Evolutionary conservation across 306 rosid species (phyloP), one percentile per base, ranked within the genome.

Genomic region (Castanospermum australe): DNA sequence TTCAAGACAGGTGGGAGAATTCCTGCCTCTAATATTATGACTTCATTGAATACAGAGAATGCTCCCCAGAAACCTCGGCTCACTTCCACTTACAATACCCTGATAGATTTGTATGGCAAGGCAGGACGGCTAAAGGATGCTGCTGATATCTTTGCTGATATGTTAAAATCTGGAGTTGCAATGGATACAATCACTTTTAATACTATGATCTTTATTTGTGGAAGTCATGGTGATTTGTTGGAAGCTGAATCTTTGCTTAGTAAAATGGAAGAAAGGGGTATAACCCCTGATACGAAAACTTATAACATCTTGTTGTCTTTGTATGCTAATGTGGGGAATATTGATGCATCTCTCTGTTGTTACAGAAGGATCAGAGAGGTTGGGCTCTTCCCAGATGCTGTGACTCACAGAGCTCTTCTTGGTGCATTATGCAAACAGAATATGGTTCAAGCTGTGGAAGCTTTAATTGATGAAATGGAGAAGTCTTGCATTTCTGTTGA

Each of bases 21-120:
- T 61, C 82, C 80, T 18, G 74, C 44, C 45, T 82, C 87, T 25
- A 80, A 79, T 60, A 2, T 2, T 64, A 44, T 20, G 60, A 1
- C 13, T 15, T 79, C 85, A 1, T 28, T 18, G 39, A 80, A 67
- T 20, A 15, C 45, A 8, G 92, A 81, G 71, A 81, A 35, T 67
- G 54, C 66, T 51, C 75, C 65, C 0, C 70, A 45, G 61, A 92
- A 88, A 80, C 94, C 98, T 36, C 78, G 74, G 13, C 89, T 85
- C 7, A 79, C 99, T 41, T 81, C 91, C 28, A 95, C 99, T 1
- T 95, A 85, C 76, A 95, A 95, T 78, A 88, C 85, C 17, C 22
- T 95, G 82, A 93, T 95, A 15, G 98, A 95, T 83, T 85, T 93
- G 91, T 91, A 93, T 76, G 98, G 98, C 42, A 93, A 93, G 90